Evolutionary conservation across 495 filamentous ascomycete species (phyloP), one percentile per base, ranked within the genome.

Genomic region (Terfezia boudieri): DNA sequence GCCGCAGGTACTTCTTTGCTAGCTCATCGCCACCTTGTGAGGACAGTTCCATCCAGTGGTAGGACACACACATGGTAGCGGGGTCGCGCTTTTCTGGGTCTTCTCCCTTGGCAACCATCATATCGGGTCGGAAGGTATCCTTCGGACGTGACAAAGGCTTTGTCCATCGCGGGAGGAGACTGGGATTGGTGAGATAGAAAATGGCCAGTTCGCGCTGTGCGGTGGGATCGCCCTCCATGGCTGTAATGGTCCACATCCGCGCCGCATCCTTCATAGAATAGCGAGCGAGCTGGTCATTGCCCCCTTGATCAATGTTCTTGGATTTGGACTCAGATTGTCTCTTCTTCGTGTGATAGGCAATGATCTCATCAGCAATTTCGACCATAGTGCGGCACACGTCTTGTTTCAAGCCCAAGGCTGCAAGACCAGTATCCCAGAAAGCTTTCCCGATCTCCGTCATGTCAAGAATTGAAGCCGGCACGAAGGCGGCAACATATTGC

Each of bases 11-110:
- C 65, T 84, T 84, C 65, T 76, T 79, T 32, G 90, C 90, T 58
- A 95, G 72, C 62, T 83, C 77, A 67, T 98, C 90, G 9, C 87
- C 87, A 37, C 89, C 88, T 53, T 72, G 76, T 55, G 84, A 82
- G 43, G 84, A 86, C 57, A 88, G 70, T 70, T 87, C 86, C 90
- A 96, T 96, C 90, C 90, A 98, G 70, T 98, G 90, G 63, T 94
- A 82, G 4, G 92, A 89, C 53, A 95, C 74, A 63, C 89, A 94
- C 83, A 98, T 94, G 9, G 86, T 86, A 50, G 82, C 79, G 16
- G 90, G 86, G 64, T 98, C 87, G 52, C 78, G 78, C 46, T 81
- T 70, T 12, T 81, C 76, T 49, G 74, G 73, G 56, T 74, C 74
- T 50, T 73, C 71, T 51, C 76, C 68, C 58, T 76, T 79, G 63